phyloP scores from a whole-genome alignment of 805 yeast species.

The Teunomyces stri region DNA sequence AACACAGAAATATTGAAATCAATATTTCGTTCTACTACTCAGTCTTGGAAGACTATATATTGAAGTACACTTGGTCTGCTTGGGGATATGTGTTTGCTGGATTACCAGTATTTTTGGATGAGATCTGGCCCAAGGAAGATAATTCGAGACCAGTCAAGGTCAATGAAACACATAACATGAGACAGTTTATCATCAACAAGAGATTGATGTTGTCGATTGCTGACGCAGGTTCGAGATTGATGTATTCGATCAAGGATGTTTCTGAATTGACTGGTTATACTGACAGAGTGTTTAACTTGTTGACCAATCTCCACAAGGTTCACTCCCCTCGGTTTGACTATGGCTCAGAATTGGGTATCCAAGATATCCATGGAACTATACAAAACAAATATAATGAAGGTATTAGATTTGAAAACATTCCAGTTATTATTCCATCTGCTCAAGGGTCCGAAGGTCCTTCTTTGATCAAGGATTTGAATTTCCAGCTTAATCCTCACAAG shows the following conservation, averaged over 20 bases:
- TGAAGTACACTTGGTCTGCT: constrained; percentile 93
- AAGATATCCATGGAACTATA: constrained; percentile 73
- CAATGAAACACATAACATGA: constrained; percentile 63
- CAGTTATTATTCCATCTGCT: constrained; percentile 72
- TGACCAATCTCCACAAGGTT: constrained; percentile 77
- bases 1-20: constrained; percentile 54
- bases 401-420: constrained; percentile 77
- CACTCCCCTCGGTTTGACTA: constrained; percentile 61
- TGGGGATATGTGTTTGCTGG: constrained; percentile 91
- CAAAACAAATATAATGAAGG: constrained; percentile 71
- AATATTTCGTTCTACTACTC: constrained; percentile 64
- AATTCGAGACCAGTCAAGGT: constrained; percentile 17
- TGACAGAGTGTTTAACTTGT: constrained; percentile 73
- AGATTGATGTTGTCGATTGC: constrained; percentile 87
- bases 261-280: constrained; percentile 91
- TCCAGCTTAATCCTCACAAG: constrained; percentile 59
- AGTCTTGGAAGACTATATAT: constrained; percentile 77
- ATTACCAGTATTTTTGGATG: constrained; percentile 76
- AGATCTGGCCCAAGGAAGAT: constrained; percentile 25
- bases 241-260: constrained; percentile 91
- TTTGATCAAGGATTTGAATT: constrained; percentile 57
- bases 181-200: constrained; percentile 86
- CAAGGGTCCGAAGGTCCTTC: constrained; percentile 61
- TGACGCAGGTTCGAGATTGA: constrained; percentile 91
- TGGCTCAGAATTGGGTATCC: constrained; percentile 42